phyloP scores from a whole-genome alignment of 768 basidiomycete species.

The Dioszegia hungarica region DNA sequence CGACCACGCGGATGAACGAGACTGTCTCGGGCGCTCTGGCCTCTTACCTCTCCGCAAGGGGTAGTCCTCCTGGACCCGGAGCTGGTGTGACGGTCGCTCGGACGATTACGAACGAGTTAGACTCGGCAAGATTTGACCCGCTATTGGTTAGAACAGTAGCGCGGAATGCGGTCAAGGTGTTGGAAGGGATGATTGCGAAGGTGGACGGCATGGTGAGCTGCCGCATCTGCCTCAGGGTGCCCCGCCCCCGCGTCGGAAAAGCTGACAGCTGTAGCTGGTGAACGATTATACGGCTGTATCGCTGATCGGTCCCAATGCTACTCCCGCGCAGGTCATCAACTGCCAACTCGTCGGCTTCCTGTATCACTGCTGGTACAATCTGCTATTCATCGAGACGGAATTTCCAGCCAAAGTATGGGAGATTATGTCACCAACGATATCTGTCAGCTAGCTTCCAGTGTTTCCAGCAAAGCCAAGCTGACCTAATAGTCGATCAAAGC shows the following conservation, averaged over 20 bases:
- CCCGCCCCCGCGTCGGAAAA: too few relatives aligned
- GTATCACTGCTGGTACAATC: slow-evolving; percentile 67
- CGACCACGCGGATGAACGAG: slow-evolving; percentile 77
- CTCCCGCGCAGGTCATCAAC: slow-evolving; percentile 72
- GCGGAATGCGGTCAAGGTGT: slow-evolving; percentile 61
- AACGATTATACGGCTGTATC: slow-evolving; percentile 73
- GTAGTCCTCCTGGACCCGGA: slow-evolving; percentile 64
- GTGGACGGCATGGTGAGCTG: slow-evolving; percentile 66
- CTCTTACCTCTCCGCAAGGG: slow-evolving; percentile 55
- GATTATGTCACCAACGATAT: slow-evolving; percentile 49
- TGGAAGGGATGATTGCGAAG: slow-evolving; percentile 65
- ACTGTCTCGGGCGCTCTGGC: slow-evolving; percentile 70
- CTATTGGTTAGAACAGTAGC: slow-evolving; percentile 74
- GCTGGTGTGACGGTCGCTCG: slow-evolving; percentile 77
- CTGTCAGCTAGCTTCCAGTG: not conserved
- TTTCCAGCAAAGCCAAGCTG: not conserved
- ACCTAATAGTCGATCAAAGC: slow-evolving; percentile 13
- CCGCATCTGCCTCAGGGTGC: not conserved
- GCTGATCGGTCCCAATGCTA: slow-evolving; percentile 70
- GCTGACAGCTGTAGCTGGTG: slow-evolving; percentile 55
- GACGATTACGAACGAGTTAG: slow-evolving; percentile 80
- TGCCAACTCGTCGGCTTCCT: slow-evolving; percentile 71
- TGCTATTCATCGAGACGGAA: slow-evolving; percentile 64
- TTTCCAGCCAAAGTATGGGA: slow-evolving; percentile 60
- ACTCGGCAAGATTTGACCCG: slow-evolving; percentile 88